These are phyloP conservation scores for Botrytis paeoniae DNA, from an alignment of 2,329 filamentous ascomycete genomes.

Conservation along the genomic window DNA sequence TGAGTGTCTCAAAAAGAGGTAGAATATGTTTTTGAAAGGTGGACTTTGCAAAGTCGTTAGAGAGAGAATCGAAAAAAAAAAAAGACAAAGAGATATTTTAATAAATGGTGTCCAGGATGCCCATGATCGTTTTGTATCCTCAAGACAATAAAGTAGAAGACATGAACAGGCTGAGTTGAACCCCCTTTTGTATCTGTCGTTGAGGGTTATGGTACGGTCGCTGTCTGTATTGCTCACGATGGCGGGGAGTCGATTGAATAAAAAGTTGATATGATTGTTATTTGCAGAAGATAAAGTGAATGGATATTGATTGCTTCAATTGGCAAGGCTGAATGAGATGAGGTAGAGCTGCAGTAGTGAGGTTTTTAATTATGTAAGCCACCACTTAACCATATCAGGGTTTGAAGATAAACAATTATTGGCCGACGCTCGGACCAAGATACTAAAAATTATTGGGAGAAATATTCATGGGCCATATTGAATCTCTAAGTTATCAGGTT, in stretches of 20 bases:
- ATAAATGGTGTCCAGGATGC: slow-evolving; percentile 16
- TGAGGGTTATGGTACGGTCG: neutral
- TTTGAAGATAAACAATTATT: neutral
- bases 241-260: neutral
- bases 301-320: neutral
- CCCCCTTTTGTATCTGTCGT: neutral
- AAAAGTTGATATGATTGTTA: neutral
- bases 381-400: neutral
- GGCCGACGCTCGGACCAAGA: slow-evolving; percentile 4
- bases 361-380: neutral
- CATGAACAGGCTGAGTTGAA: neutral
- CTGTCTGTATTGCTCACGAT: neutral
- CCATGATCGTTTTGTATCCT: slow-evolving; percentile 14
- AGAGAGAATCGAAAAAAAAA: neutral
- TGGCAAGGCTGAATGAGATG: slow-evolving; percentile 4
- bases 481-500: neutral
- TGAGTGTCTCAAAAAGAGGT: neutral
- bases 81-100: slow-evolving; percentile 20
- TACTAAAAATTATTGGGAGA: neutral
- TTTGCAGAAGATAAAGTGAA: neutral
- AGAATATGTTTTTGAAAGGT: neutral
- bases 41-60: neutral
- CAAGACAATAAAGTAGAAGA: slow-evolving; percentile 9
- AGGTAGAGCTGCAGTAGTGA: neutral
- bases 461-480: neutral